Evolutionary conservation across 164 flowering plant species (phyloP), one percentile per base, ranked within the genome.

Genomic region (Santalum album): DNA sequence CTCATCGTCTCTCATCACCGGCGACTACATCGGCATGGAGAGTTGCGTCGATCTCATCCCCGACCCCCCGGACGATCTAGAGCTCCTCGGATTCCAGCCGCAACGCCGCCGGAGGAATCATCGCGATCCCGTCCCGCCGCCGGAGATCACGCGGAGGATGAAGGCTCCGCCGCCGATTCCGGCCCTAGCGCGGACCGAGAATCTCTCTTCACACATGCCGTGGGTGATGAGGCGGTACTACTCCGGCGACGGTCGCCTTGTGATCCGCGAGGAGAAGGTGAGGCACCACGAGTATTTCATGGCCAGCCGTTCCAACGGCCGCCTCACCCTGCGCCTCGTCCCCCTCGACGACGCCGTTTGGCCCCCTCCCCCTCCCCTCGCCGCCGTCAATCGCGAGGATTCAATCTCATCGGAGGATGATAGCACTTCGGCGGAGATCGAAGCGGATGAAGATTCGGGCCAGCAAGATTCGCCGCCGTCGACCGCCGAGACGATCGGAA

Each of bases 91-190:
- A n/a, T n/a, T n/a, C n/a, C n/a, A n/a, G n/a, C n/a, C n/a, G n/a
- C n/a, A n/a, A n/a, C n/a, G n/a, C n/a, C n/a, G 34, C 34, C 34
- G 34, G 34, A 4, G 34, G 34, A n/a, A n/a, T n/a, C n/a, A n/a
- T n/a, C n/a, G n/a, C n/a, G n/a, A n/a, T n/a, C n/a, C n/a, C n/a
- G n/a, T n/a, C n/a, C n/a, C n/a, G n/a, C n/a, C n/a, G n/a, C n/a
- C n/a, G n/a, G n/a, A n/a, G n/a, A n/a, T n/a, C n/a, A n/a, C n/a
- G 57, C 62, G 29, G 19, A 17, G 21, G 12, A 6, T 20, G 21
- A 72, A 70, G 54, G 63, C 60, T 11, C 80, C 81, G 2, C 81
- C 73, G 39, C 72, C 74, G 27, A 69, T 73, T 0, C 60, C 75
- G 11, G 32, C 46, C 51, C 57, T 73, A 21, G 73, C 73, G 1